Conservation (phyloP, 108 stramenopile species). For the Chaetoceros tenuissimus region DNA sequence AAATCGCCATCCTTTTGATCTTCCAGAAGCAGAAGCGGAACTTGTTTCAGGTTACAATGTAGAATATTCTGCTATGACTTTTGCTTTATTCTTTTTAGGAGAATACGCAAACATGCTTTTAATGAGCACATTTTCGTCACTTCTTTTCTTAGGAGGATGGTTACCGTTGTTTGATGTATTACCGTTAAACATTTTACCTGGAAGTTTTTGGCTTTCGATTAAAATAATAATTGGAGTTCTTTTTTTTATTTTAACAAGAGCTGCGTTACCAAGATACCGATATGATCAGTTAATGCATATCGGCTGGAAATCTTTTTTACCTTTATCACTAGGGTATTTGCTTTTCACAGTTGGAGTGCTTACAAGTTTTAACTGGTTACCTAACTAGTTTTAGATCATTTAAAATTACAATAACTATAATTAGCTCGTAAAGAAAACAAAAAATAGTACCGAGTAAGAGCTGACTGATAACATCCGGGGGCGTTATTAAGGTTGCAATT, state of each 20-base stretch:
- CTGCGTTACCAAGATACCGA: background rate
- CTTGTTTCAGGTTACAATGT: constrained; percentile 33
- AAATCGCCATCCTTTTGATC: constrained; percentile 31
- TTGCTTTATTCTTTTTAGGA: constrained; percentile 10
- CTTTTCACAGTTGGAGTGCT: background rate
- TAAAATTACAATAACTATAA: background rate
- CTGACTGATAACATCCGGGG: background rate
- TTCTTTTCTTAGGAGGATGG: background rate
- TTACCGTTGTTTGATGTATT: background rate
- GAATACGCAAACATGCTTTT: constrained; percentile 1
- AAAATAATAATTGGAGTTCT: background rate
- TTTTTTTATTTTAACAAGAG: background rate
- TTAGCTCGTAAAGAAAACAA: background rate
- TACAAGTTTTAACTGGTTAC: background rate
- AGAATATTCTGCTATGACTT: constrained; percentile 15
- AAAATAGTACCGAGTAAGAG: background rate
- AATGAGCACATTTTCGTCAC: background rate
- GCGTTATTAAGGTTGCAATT: background rate
- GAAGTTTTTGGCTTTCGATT: background rate
- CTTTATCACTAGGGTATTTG: background rate
- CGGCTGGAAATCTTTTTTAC: background rate
- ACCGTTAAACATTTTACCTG: background rate
- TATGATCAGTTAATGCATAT: constrained; percentile 1
- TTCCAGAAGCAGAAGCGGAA: constrained; percentile 33
- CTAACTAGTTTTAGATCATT: background rate